phyloP scores from a whole-genome alignment of 768 basidiomycete species.

The Crepidotus variabilis region DNA sequence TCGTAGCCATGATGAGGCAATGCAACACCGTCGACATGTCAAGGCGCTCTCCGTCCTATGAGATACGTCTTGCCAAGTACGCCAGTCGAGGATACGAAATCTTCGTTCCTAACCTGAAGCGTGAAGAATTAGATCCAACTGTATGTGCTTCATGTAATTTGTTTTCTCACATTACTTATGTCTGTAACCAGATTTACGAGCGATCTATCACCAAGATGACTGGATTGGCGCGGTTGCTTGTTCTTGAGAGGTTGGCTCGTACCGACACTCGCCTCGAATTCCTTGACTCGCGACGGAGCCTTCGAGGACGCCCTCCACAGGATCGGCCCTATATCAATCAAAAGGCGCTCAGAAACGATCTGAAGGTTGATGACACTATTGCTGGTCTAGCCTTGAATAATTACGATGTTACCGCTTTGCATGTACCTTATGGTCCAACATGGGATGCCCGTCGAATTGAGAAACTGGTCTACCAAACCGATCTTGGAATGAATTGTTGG shows the following conservation, averaged over 20 bases:
- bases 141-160: conserved; percentile 26
- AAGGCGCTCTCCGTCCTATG: conserved; percentile 62
- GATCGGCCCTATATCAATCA: conserved; percentile 22
- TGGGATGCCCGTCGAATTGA: conserved; percentile 56
- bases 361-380: conserved; percentile 38
- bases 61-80: conserved; percentile 60
- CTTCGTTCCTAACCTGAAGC: conserved; percentile 47
- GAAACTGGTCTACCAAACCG: conserved; percentile 55
- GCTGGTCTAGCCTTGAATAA: conserved; percentile 51
- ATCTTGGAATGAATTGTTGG: conserved; percentile 57
- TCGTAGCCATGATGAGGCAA: conserved; percentile 62
- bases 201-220: conserved; percentile 52
- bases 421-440: conserved; percentile 60
- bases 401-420: conserved; percentile 50
- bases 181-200: conserved; percentile 48
- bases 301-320: conserved; percentile 45
- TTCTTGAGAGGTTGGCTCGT: conserved; percentile 51
- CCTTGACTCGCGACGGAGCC: conserved; percentile 39
- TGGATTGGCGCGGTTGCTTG: conserved; percentile 59
- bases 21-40: conserved; percentile 61
- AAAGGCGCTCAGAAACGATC: conserved; percentile 49
- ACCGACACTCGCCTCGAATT: conserved; percentile 41
- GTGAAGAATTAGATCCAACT: conserved; percentile 55
- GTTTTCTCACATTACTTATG: not conserved
- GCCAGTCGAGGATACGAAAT: conserved; percentile 52